phyloP scores from a whole-genome alignment of 78 protist species.

The Creolimax fragrantissima region DNA sequence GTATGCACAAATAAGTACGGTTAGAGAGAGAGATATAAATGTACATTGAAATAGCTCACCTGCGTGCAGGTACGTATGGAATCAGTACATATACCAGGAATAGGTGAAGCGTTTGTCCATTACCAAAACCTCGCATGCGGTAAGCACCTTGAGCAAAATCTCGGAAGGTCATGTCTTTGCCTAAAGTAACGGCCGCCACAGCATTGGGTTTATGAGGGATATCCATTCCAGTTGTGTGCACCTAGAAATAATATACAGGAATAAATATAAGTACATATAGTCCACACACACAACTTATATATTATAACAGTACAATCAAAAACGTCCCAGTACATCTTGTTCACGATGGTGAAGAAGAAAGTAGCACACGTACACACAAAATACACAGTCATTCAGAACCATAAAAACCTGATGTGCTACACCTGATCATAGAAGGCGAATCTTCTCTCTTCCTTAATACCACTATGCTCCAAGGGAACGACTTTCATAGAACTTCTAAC shows the following conservation, averaged over 20 bases:
- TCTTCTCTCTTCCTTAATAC: slow-evolving; percentile 26
- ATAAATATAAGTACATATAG: too few relatives aligned
- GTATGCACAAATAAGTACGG: slow-evolving; percentile 5
- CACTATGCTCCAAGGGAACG: slow-evolving; percentile 53
- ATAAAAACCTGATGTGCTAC: too few relatives aligned
- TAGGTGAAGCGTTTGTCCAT: slow-evolving; percentile 52
- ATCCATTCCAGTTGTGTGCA: slow-evolving; percentile 78
- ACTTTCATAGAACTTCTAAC: neutral
- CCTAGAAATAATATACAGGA: too few relatives aligned
- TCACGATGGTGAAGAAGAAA: too few relatives aligned
- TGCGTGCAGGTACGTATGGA: too few relatives aligned
- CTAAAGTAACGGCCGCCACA: slow-evolving; percentile 58
- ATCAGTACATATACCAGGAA: slow-evolving; percentile 44
- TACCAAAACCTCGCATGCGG: slow-evolving; percentile 74
- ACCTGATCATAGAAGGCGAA: slow-evolving; percentile 56
- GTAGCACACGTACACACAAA: too few relatives aligned
- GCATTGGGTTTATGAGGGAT: slow-evolving; percentile 60
- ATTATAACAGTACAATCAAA: too few relatives aligned
- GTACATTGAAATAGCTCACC: too few relatives aligned
- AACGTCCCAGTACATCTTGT: too few relatives aligned
- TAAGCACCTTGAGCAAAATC: slow-evolving; percentile 73
- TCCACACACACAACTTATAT: too few relatives aligned
- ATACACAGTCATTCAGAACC: too few relatives aligned
- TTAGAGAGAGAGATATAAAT: neutral
- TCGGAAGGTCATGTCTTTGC: slow-evolving; percentile 78